A percentile compares a stretch with the other conserved stretches of the same genome.
phyloP scores from a whole-genome alignment of 306 rosid genomes.

The Quercus berberidifolia region DNA sequence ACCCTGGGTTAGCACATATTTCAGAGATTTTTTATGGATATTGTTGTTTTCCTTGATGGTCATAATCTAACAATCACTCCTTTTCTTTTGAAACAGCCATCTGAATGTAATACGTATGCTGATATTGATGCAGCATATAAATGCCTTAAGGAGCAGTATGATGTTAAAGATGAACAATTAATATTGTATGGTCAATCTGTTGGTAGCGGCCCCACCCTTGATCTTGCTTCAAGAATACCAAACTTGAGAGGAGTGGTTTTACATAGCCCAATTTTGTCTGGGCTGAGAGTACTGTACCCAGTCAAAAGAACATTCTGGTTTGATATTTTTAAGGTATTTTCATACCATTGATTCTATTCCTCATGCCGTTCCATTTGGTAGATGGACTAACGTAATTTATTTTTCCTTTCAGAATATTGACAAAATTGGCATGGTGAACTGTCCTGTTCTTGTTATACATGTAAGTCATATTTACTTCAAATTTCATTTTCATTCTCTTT shows the following conservation, averaged over 20 bases:
- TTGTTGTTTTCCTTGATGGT: not conserved
- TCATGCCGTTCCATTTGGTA: slow-evolving; percentile 19
- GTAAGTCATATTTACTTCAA: slow-evolving; percentile 45
- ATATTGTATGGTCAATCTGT: slow-evolving; percentile 92
- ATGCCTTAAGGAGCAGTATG: slow-evolving; percentile 82
- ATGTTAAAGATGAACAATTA: slow-evolving; percentile 77
- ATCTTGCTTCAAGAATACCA: slow-evolving; percentile 75
- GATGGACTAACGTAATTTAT: slow-evolving; percentile 5
- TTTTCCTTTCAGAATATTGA: slow-evolving; percentile 73
- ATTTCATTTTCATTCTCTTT: not conserved
- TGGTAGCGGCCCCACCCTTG: slow-evolving; percentile 95
- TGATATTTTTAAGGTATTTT: slow-evolving; percentile 82
- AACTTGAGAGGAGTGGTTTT: slow-evolving; percentile 80
- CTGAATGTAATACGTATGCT: slow-evolving; percentile 88
- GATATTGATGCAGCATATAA: slow-evolving; percentile 91
- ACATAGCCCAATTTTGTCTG: slow-evolving; percentile 91
- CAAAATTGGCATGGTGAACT: slow-evolving; percentile 63
- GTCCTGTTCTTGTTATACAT: slow-evolving; percentile 86
- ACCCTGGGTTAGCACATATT: not conserved
- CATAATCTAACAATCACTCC: slow-evolving; percentile 25
- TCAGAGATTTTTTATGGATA: not conserved
- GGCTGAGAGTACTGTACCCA: slow-evolving; percentile 85
- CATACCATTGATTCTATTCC: slow-evolving; percentile 4
- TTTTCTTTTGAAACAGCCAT: slow-evolving; percentile 72
- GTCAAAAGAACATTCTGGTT: slow-evolving; percentile 91